Conservation (phyloP, 208 protist species). For the Histomonas meleagridis region DNA sequence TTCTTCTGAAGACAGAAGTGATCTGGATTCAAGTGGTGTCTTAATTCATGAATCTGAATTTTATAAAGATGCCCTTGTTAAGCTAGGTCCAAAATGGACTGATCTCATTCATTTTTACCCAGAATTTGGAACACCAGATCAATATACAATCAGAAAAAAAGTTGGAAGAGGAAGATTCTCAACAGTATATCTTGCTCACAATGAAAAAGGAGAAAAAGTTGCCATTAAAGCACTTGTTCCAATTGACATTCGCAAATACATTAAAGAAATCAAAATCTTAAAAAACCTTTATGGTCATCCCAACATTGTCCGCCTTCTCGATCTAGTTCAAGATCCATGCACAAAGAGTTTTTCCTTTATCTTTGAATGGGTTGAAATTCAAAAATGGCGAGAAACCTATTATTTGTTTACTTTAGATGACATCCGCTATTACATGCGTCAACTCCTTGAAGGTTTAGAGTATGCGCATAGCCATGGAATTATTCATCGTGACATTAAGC, state of each 20-base stretch:
- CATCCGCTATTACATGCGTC: background rate
- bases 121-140: background rate
- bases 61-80: background rate
- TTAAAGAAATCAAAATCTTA: background rate
- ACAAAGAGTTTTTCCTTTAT: background rate
- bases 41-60: background rate
- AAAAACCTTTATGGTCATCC: background rate
- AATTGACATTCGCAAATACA: background rate
- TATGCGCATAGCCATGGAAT: slow-evolving; percentile 1
- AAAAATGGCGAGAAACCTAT: background rate
- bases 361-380: background rate
- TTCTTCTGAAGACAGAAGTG: background rate
- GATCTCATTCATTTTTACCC: background rate
- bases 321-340: background rate
- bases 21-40: background rate
- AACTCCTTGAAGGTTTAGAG: background rate
- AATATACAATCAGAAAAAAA: background rate
- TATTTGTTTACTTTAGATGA: background rate
- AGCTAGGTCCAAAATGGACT: background rate
- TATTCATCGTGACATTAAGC: background rate
- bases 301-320: background rate
- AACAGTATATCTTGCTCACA: background rate
- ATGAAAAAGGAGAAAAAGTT: background rate
- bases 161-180: background rate
- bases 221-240: background rate